phyloP scores from a whole-genome alignment of 2,329 filamentous ascomycete species.

The Trichoderma sp. region DNA sequence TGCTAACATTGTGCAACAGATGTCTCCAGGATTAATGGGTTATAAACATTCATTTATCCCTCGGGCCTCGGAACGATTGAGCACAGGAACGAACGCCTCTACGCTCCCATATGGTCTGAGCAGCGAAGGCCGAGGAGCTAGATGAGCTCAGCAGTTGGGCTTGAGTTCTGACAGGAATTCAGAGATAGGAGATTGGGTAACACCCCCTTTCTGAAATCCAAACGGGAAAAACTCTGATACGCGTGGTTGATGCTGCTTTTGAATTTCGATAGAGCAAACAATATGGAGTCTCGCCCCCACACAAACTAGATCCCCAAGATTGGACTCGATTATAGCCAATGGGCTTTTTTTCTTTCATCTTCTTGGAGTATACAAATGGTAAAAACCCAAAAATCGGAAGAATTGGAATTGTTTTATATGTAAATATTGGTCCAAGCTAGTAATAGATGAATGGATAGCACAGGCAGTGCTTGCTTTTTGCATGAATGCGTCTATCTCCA shows the following conservation, averaged over 20 bases:
- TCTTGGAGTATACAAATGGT: neutral
- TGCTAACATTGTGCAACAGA: conserved; percentile 22
- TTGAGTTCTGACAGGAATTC: neutral
- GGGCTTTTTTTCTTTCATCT: neutral
- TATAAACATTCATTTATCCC: neutral
- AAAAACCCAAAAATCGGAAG: neutral
- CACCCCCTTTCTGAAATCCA: neutral
- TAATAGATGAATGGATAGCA: conserved; percentile 10
- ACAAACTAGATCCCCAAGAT: neutral
- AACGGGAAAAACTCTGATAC: neutral
- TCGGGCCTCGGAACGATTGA: neutral
- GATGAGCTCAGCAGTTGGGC: neutral
- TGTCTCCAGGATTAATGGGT: conserved; percentile 27
- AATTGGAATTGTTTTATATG: neutral
- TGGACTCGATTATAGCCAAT: neutral
- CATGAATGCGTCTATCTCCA: neutral
- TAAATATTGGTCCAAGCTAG: neutral
- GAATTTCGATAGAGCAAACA: neutral
- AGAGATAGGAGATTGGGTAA: neutral
- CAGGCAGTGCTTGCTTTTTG: neutral
- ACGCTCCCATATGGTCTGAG: neutral
- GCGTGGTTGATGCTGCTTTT: neutral
- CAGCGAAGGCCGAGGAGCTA: neutral
- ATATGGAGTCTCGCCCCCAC: neutral
- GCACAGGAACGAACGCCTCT: neutral